Conservation (phyloP, 192 early-diverging fungal species). For the Dispira simplex region DNA sequence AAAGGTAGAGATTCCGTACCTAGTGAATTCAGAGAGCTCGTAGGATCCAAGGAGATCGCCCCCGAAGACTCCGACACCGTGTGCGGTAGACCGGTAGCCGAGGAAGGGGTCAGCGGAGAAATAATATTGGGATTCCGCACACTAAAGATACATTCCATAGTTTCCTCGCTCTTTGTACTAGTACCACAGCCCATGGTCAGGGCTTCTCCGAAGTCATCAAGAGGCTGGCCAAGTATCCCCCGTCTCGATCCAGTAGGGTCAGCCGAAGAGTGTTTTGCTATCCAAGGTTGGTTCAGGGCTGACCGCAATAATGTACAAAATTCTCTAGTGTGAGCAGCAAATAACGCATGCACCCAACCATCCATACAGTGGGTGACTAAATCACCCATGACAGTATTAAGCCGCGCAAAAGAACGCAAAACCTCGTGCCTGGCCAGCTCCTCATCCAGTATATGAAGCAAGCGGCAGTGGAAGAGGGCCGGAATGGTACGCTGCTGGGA, state of each 20-base stretch:
- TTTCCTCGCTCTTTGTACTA: no score
- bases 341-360: neutral
- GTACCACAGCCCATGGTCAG: no score
- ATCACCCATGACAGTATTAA: neutral
- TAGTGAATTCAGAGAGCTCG: no score
- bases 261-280: no score
- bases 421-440: neutral
- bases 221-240: no score
- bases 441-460: neutral
- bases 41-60: no score
- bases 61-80: neutral
- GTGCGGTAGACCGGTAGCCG: neutral
- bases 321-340: neutral
- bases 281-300: neutral
- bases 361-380: neutral
- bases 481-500: neutral
- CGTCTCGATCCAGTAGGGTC: no score
- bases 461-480: constrained; percentile 4
- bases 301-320: neutral
- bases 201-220: no score
- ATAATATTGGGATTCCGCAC: neutral
- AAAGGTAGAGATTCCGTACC: no score
- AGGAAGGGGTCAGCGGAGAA: neutral
- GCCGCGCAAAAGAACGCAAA: neutral
- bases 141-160: neutral